Percentiles rank a stretch among this genome's conserved stretches.
These are phyloP conservation scores for Mucor piriformis DNA, from an alignment of 371 early-diverging fungal genomes.

Conservation along the genomic window DNA sequence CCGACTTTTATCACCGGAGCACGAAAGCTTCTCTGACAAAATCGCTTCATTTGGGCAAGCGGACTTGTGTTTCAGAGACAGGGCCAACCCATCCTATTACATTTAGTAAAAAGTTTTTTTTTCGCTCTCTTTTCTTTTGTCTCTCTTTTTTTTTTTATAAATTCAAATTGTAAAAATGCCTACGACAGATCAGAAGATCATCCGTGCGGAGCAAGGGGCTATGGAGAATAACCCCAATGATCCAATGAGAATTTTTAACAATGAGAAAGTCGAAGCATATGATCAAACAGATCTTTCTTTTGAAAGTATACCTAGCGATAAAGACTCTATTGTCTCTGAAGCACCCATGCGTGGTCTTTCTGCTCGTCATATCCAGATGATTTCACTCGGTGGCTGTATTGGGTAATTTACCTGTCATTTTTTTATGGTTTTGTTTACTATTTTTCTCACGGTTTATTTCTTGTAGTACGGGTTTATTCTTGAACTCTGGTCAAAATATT, in stretches of 20 bases:
- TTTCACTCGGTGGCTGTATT: conserved; percentile 70
- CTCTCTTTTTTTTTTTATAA: conserved; percentile 2
- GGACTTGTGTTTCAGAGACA: conserved; percentile 3
- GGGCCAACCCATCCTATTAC: conserved; percentile 2
- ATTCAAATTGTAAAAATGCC: too few species aligned
- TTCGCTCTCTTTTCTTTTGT: not conserved
- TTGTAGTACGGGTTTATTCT: conserved; percentile 82
- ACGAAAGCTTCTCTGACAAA: not conserved
- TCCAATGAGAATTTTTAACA: conserved; percentile 24
- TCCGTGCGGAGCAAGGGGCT: conserved; percentile 13
- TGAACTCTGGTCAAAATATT: conserved; percentile 80
- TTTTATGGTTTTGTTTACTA: not conserved
- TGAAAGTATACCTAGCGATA: conserved; percentile 11
- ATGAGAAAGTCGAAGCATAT: conserved; percentile 27
- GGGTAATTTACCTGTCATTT: conserved; percentile 32
- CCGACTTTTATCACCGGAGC: not conserved
- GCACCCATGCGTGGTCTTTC: conserved; percentile 53
- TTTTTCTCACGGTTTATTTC: conserved; percentile 5
- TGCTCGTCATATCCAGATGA: conserved; percentile 82
- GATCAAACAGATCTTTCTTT: conserved; percentile 23
- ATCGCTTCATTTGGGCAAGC: not conserved
- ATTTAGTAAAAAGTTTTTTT: not conserved
- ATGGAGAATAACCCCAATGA: conserved; percentile 7
- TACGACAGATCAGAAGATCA: conserved; percentile 13
- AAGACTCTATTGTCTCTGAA: not conserved